Conservation (phyloP, 2,329 filamentous ascomycete genomes). For the Cladophialophora psammophila region DNA sequence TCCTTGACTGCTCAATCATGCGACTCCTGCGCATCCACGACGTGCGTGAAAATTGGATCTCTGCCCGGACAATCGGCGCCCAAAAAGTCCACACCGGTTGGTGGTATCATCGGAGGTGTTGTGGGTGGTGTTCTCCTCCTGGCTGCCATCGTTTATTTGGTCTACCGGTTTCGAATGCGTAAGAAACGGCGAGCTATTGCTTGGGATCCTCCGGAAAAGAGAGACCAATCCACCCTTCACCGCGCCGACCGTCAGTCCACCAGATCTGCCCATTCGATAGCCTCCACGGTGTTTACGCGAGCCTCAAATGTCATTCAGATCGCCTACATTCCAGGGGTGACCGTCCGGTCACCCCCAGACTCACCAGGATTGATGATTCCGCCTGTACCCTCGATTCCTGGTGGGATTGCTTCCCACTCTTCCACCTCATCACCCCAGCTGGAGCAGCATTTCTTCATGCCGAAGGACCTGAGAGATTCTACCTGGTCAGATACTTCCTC, state of each 20-base stretch:
- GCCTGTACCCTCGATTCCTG: slow-evolving; percentile 90
- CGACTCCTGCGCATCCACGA: slow-evolving; percentile 64
- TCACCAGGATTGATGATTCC: slow-evolving; percentile 82
- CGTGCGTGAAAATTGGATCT: slow-evolving; percentile 59
- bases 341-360: slow-evolving; percentile 85
- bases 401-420: slow-evolving; percentile 60
- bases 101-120: slow-evolving; percentile 90
- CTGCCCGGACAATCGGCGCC: slow-evolving; percentile 46
- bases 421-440: slow-evolving; percentile 65
- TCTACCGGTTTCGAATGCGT: slow-evolving; percentile 88
- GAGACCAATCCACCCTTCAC: slow-evolving; percentile 64
- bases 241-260: slow-evolving; percentile 75
- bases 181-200: slow-evolving; percentile 66
- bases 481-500: slow-evolving; percentile 70
- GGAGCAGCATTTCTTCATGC: slow-evolving; percentile 85
- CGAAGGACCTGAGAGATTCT: slow-evolving; percentile 86
- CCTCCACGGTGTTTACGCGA: slow-evolving; percentile 91
- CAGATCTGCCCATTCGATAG: slow-evolving; percentile 84
- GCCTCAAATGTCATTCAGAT: slow-evolving; percentile 99
- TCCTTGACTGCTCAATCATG: slow-evolving; percentile 67
- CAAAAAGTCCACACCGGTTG: slow-evolving; percentile 55
- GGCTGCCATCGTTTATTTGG: slow-evolving; percentile 75
- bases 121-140: slow-evolving; percentile 82
- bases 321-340: slow-evolving; percentile 97
- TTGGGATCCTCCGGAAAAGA: slow-evolving; percentile 62